These are phyloP conservation scores for Trypanosoma cruzi DNA, from an alignment of 208 protist genomes.

Conservation along the genomic window DNA sequence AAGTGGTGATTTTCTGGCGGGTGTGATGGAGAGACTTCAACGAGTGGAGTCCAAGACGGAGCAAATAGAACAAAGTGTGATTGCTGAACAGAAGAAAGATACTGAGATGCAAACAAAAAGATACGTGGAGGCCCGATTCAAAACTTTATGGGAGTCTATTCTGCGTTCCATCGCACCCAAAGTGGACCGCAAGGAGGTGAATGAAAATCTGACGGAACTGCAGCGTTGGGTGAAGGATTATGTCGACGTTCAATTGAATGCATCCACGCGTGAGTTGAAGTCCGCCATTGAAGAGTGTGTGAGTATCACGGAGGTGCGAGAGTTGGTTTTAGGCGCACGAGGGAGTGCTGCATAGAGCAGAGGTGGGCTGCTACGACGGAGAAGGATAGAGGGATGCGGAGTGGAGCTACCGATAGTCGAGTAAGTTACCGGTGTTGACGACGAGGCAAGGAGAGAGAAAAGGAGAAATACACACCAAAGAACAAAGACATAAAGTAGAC, in stretches of 20 bases:
- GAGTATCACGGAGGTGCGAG: conserved; percentile 49
- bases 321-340: conserved; percentile 35
- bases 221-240: conserved; percentile 45
- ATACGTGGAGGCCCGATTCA: conserved; percentile 70
- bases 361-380: not conserved
- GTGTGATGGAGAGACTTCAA: conserved; percentile 9
- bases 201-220: conserved; percentile 62
- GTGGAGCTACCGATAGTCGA: not conserved
- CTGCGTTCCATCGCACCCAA: conserved; percentile 65
- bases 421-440: too few species aligned
- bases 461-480: too few species aligned
- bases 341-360: not conserved
- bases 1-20: not conserved
- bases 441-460: too few species aligned
- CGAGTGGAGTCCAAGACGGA: conserved; percentile 1
- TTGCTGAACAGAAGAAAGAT: not conserved
- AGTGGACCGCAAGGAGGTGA: conserved; percentile 55
- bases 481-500: not conserved
- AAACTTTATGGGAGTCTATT: conserved; percentile 74
- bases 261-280: conserved; percentile 36
- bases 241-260: conserved; percentile 37
- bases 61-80: not conserved
- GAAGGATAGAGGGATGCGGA: not conserved
- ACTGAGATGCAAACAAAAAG: conserved; percentile 17
- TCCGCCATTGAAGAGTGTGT: conserved; percentile 60